Evolutionary conservation across 2,329 filamentous ascomycete genomes (phyloP).

Genomic region (Cladosporium oxysporum): DNA sequence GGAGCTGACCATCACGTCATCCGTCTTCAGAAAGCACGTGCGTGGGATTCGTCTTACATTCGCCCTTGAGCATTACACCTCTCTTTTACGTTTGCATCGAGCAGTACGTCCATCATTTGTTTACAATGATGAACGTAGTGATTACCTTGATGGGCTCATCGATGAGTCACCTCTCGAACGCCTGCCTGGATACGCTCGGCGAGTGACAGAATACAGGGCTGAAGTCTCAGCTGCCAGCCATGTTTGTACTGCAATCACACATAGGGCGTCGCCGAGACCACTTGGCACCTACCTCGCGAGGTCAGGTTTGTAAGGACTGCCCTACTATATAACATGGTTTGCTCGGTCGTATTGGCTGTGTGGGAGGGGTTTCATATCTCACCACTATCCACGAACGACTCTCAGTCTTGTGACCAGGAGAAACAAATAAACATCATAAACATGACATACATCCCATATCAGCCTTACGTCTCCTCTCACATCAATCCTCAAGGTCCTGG

Average conservation of each 20-base stretch:
- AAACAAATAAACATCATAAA: background rate
- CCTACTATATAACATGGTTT: background rate
- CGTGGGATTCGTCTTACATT: background rate
- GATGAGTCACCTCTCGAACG: background rate
- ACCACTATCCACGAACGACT: background rate
- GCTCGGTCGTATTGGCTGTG: background rate
- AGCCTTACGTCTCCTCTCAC: background rate
- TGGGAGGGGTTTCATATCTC: background rate
- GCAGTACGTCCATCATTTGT: background rate
- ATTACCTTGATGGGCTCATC: background rate
- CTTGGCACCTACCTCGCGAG: background rate
- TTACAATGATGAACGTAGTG: background rate
- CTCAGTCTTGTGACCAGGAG: background rate
- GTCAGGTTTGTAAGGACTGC: background rate
- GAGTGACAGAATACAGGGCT: background rate
- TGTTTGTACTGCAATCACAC: background rate
- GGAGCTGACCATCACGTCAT: conserved; percentile 6
- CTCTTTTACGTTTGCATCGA: background rate
- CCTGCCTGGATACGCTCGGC: background rate
- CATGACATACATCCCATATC: background rate
- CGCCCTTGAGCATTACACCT: background rate
- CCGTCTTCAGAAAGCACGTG: background rate
- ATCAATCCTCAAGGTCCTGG: background rate
- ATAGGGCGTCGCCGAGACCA: background rate
- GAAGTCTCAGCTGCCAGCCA: background rate